Evolutionary conservation across 1,284 basidiomycete species (phyloP).

Genomic region (Paramarasmius palmivorus): DNA sequence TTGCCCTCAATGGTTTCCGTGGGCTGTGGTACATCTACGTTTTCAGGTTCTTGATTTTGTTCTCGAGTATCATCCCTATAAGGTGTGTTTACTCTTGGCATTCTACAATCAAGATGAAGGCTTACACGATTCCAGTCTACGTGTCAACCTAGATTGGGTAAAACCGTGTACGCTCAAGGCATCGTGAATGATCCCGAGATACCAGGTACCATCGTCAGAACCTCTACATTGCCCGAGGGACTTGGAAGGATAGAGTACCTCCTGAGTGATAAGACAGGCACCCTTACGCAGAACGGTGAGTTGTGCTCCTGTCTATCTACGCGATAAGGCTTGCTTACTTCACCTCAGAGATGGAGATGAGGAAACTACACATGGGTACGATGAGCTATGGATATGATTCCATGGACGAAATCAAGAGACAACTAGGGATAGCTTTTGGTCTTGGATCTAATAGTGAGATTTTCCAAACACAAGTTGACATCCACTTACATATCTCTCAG

Average conservation of each 20-base stretch:
- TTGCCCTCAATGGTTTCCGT: slow-evolving; percentile 95
- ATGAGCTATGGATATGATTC: slow-evolving; percentile 96
- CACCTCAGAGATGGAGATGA: slow-evolving; percentile 93
- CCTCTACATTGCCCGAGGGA: slow-evolving; percentile 96
- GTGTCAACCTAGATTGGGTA: slow-evolving; percentile 99
- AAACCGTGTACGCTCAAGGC: slow-evolving; percentile 95
- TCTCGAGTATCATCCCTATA: slow-evolving; percentile 99
- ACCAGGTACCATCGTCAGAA: slow-evolving; percentile 93
- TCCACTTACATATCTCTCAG: slow-evolving; percentile 39
- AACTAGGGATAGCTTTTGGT: slow-evolving; percentile 82
- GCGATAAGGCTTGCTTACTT: no score
- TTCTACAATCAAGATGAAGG: no score
- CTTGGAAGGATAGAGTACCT: slow-evolving; percentile 96
- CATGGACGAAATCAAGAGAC: slow-evolving; percentile 96
- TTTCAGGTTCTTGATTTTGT: slow-evolving; percentile 95
- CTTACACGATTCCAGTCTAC: no score
- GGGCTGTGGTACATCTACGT: slow-evolving; percentile 97
- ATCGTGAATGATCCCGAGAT: slow-evolving; percentile 95
- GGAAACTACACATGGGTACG: slow-evolving; percentile 97
- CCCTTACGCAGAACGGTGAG: slow-evolving; percentile 94
- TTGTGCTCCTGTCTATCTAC: slow-evolving; percentile 7
- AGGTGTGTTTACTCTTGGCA: slow-evolving; percentile 55
- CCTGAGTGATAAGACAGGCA: slow-evolving; percentile 97
- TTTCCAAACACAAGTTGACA: slow-evolving; percentile 43
- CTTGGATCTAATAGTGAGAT: slow-evolving; percentile 39